A percentile compares a stretch with the other conserved stretches of the same genome.
Evolutionary conservation across 2,329 filamentous ascomycete species (phyloP).

Genomic region (Cladosporium sp.): DNA sequence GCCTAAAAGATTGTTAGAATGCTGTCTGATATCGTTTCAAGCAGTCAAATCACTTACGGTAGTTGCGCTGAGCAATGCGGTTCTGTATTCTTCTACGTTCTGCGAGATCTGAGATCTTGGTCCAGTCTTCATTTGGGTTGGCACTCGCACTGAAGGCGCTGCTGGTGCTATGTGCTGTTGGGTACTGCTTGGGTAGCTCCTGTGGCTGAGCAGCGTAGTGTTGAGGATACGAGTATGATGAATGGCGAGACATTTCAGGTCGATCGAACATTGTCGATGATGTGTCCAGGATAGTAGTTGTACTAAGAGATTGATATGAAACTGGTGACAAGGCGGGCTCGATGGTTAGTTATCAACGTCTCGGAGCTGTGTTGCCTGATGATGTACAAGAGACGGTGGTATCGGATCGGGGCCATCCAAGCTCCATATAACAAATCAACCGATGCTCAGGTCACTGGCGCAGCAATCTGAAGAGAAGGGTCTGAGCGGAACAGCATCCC

Average conservation of each 20-base stretch:
- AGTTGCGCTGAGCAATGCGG: conserved; percentile 95
- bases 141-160: conserved; percentile 93
- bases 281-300: background rate
- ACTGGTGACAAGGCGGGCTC: background rate
- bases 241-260: conserved; percentile 46
- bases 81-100: conserved; percentile 95
- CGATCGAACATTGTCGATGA: conserved; percentile 28
- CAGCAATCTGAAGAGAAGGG: conserved; percentile 16
- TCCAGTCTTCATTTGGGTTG: conserved; percentile 97
- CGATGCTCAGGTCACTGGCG: conserved; percentile 19
- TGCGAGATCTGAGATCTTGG: conserved; percentile 95
- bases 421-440: conserved; percentile 19
- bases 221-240: conserved; percentile 45
- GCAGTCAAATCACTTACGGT: conserved; percentile 63
- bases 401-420: conserved; percentile 11
- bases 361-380: background rate
- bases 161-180: conserved; percentile 74
- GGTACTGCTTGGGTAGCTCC: conserved; percentile 61
- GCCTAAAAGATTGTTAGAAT: conserved; percentile 52
- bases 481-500: conserved; percentile 17
- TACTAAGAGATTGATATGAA: background rate
- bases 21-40: background rate
- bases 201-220: conserved; percentile 38
- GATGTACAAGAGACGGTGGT: conserved; percentile 2
- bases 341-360: background rate